Conservation (phyloP, 1,284 basidiomycete genomes). For the Rhodotorula sp. region DNA sequence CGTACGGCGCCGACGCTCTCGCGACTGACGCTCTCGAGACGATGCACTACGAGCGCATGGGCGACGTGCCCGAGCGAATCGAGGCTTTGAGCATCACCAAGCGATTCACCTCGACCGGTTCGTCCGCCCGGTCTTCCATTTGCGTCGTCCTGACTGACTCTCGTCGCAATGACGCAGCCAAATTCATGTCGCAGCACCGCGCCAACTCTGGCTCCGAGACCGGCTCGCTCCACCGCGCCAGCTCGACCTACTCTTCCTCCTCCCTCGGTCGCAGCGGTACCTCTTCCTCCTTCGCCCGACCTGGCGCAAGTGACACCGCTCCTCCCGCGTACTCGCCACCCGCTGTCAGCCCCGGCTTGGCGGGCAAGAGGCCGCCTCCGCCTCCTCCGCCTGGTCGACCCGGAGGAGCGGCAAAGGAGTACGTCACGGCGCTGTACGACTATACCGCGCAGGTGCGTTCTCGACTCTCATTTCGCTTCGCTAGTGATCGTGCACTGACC, state of each 20-base stretch:
- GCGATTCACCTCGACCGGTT: conserved; percentile 76
- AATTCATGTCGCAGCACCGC: conserved; percentile 47
- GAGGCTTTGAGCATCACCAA: conserved; percentile 60
- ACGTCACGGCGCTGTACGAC: conserved; percentile 93
- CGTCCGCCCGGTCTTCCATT: conserved; percentile 47
- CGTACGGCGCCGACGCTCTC: conserved; percentile 28
- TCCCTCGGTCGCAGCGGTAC: conserved; percentile 54
- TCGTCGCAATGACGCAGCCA: conserved; percentile 42
- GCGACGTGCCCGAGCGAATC: conserved; percentile 34
- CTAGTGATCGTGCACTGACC: conserved; percentile 11
- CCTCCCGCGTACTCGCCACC: conserved; percentile 48
- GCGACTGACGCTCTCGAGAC: conserved; percentile 26
- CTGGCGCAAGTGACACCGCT: conserved; percentile 15
- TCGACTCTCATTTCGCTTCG: conserved; percentile 5
- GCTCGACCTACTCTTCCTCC: conserved; percentile 50
- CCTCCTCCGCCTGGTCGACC: conserved; percentile 75
- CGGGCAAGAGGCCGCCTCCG: conserved; percentile 75
- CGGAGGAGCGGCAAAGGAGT: conserved; percentile 51
- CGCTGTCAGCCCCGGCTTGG: conserved; percentile 48
- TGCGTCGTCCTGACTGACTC: conserved; percentile 25
- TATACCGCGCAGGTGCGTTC: conserved; percentile 64
- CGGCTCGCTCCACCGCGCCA: conserved; percentile 13
- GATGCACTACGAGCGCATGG: conserved; percentile 35
- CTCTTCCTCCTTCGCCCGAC: background rate
- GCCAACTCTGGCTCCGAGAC: conserved; percentile 40